Percentiles rank a stretch among this genome's conserved stretches.
phyloP scores from a whole-genome alignment of 2,329 filamentous ascomycete species.

The Escovopsis sp. region DNA sequence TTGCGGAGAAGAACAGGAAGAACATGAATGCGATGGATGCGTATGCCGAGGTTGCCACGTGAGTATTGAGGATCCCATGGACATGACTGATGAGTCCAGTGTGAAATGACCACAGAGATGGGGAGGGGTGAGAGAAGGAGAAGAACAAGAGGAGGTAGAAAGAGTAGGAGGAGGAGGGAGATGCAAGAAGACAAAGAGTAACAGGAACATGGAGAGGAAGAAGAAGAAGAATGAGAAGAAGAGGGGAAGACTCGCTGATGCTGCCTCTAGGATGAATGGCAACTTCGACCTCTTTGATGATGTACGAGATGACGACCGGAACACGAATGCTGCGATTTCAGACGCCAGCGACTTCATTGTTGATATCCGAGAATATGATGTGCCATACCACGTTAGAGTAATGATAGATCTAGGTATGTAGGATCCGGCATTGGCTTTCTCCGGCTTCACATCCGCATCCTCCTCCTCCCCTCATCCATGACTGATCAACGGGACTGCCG shows the following conservation, averaged over 20 bases:
- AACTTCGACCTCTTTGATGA: slow-evolving; percentile 95
- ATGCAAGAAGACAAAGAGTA: no score
- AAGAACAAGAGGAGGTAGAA: no score
- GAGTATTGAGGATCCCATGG: no score
- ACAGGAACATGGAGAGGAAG: no score
- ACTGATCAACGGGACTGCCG: slow-evolving; percentile 9
- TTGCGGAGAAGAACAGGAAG: slow-evolving; percentile 94
- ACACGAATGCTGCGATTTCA: slow-evolving; percentile 56
- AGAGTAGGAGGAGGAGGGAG: no score
- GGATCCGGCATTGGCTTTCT: background rate
- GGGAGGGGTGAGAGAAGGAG: no score
- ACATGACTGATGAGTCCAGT: no score
- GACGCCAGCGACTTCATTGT: slow-evolving; percentile 96
- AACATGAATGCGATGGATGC: slow-evolving; percentile 95
- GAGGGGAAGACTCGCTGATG: background rate
- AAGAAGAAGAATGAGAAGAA: no score
- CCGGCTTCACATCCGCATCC: no score
- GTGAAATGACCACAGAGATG: no score
- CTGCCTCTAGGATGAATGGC: slow-evolving; percentile 42
- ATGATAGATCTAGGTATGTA: slow-evolving; percentile 73
- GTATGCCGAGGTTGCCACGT: slow-evolving; percentile 91
- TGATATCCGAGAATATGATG: slow-evolving; percentile 98
- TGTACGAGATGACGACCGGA: slow-evolving; percentile 62
- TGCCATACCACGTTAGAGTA: slow-evolving; percentile 97
- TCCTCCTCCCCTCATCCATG: no score